Evolutionary conservation across 495 filamentous ascomycete species (phyloP).

Genomic region (Podospora sp.): DNA sequence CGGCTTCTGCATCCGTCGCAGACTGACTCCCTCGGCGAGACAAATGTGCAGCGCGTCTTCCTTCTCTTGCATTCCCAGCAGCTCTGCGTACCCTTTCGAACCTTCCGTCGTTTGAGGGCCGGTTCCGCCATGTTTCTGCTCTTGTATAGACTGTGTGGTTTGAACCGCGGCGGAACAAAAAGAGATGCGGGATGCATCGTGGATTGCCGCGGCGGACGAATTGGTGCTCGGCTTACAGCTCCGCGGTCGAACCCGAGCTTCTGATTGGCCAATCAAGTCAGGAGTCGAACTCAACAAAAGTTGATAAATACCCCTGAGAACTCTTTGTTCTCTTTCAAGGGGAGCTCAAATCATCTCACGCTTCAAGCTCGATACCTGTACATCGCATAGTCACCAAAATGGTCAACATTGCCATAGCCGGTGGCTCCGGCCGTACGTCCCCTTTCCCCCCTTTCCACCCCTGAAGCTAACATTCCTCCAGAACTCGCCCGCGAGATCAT

Average conservation of each 20-base stretch:
- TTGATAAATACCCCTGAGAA: neutral
- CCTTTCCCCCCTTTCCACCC: neutral
- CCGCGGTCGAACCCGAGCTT: neutral
- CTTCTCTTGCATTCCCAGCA: slow-evolving; percentile 58
- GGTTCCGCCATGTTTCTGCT: neutral
- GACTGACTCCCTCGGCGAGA: slow-evolving; percentile 30
- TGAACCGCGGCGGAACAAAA: neutral
- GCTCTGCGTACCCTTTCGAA: slow-evolving; percentile 54
- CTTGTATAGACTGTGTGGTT: neutral
- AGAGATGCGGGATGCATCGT: neutral
- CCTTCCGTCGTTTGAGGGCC: slow-evolving; percentile 33
- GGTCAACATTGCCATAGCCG: neutral
- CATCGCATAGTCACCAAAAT: neutral
- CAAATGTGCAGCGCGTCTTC: slow-evolving; percentile 52
- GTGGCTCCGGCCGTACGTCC: neutral
- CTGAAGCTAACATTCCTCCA: neutral
- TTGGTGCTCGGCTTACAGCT: neutral
- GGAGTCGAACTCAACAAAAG: neutral
- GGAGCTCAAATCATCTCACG: neutral
- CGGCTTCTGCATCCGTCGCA: slow-evolving; percentile 50
- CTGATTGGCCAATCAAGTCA: neutral
- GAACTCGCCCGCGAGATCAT: neutral
- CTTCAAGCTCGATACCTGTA: neutral
- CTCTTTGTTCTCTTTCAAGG: neutral
- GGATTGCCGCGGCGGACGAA: neutral